These are phyloP conservation scores for Fusarium albosuccineum DNA, from an alignment of 2,329 filamentous ascomycete genomes.

Conservation along the genomic window DNA sequence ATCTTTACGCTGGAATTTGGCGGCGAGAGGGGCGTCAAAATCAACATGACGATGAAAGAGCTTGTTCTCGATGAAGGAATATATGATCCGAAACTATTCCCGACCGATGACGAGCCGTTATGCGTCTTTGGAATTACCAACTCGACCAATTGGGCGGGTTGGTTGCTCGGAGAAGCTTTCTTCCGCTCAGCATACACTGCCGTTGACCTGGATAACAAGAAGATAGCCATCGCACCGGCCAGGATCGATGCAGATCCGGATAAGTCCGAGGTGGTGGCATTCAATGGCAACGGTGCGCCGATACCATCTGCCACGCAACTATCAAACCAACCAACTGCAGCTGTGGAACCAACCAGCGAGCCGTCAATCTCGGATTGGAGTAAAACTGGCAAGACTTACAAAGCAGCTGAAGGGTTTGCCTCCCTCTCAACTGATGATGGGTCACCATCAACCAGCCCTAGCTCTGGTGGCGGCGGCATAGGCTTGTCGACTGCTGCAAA, in stretches of 20 bases:
- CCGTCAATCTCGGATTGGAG: background rate
- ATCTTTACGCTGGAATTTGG: background rate
- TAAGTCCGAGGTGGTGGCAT: background rate
- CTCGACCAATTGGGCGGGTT: background rate
- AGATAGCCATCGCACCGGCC: background rate
- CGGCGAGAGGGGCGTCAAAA: background rate
- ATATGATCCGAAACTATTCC: background rate
- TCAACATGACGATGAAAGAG: slow-evolving; percentile 2
- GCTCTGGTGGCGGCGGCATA: background rate
- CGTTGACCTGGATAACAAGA: background rate
- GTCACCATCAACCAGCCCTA: no score
- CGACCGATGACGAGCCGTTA: background rate
- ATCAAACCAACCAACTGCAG: background rate
- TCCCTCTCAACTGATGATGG: no score
- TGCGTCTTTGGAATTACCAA: background rate
- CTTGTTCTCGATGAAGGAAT: background rate
- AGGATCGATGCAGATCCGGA: background rate
- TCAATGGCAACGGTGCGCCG: background rate
- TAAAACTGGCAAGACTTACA: background rate
- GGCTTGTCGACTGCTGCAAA: background rate
- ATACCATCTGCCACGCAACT: background rate
- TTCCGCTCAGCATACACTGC: slow-evolving; percentile 1
- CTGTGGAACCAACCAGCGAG: background rate
- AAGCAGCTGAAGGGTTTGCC: background rate
- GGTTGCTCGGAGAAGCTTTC: background rate